A percentile compares a stretch with the other conserved stretches of the same genome.
phyloP scores from a whole-genome alignment of 148 eudicot genomes.

The Fallopia convolvulus region DNA sequence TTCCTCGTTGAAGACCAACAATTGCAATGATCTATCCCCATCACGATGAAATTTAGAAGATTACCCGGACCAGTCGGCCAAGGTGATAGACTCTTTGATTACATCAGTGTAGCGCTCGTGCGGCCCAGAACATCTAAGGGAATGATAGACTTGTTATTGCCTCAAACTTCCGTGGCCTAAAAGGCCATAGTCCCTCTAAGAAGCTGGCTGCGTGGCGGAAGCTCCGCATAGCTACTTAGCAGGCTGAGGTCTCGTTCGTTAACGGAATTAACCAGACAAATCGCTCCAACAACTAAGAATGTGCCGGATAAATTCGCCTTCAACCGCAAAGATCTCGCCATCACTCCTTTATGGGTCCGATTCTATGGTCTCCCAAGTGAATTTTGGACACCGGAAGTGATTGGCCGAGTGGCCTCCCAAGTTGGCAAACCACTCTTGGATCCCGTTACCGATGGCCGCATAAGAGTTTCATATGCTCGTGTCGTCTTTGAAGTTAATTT shows the following conservation, averaged over 20 bases:
- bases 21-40: conserved; percentile 49
- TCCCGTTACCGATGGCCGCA: too few relatives aligned
- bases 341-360: too few relatives aligned
- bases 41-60: conserved; percentile 36
- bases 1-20: conserved; percentile 48
- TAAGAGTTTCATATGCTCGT: too few relatives aligned
- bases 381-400: too few relatives aligned
- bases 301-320: too few relatives aligned
- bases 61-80: conserved; percentile 35
- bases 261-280: conserved; percentile 28
- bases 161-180: conserved; percentile 22
- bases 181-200: conserved; percentile 24
- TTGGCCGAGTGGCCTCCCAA: too few relatives aligned
- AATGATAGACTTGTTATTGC: conserved; percentile 25
- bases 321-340: too few relatives aligned
- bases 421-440: too few relatives aligned
- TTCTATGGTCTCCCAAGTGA: too few relatives aligned
- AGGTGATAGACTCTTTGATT: conserved; percentile 33
- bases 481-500: too few relatives aligned
- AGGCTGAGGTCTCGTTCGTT: conserved; percentile 46
- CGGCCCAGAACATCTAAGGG: conserved; percentile 26
- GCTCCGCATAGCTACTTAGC: conserved; percentile 39
- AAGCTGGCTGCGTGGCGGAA: neutral
- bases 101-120: conserved; percentile 28
- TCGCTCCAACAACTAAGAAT: conserved; percentile 14